These are phyloP conservation scores for Clarireedia paspali DNA, from an alignment of 2,329 filamentous ascomycete genomes.

Conservation along the genomic window DNA sequence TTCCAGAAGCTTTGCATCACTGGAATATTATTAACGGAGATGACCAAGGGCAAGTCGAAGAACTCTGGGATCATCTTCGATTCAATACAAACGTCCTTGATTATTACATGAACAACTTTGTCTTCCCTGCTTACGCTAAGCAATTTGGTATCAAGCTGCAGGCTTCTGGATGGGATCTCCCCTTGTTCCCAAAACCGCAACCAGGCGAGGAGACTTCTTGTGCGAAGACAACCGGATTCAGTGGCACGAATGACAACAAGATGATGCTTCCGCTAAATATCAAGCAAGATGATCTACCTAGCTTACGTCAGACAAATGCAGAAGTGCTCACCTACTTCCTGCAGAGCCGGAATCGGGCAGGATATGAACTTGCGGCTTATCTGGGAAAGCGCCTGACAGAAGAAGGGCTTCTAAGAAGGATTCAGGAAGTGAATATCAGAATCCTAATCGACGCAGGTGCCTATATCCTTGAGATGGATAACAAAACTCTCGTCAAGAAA, in stretches of 20 bases:
- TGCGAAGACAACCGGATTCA: constrained; percentile 56
- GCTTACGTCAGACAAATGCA: constrained; percentile 52
- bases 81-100: constrained; percentile 46
- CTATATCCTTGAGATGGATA: constrained; percentile 54
- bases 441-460: constrained; percentile 60
- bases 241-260: constrained; percentile 61
- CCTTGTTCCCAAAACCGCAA: constrained; percentile 33
- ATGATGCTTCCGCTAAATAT: constrained; percentile 54
- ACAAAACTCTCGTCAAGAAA: constrained; percentile 12
- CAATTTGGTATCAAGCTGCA: constrained; percentile 57
- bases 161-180: constrained; percentile 61
- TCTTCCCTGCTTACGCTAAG: constrained; percentile 58
- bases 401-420: constrained; percentile 32
- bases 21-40: constrained; percentile 54
- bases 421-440: constrained; percentile 31
- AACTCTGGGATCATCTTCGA: constrained; percentile 44
- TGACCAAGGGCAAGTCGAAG: constrained; percentile 41
- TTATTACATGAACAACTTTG: constrained; percentile 54
- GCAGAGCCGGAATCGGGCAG: constrained; percentile 38
- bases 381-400: constrained; percentile 37
- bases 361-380: constrained; percentile 33
- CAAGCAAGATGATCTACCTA: constrained; percentile 49
- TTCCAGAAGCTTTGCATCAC: constrained; percentile 38
- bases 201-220: constrained; percentile 9
- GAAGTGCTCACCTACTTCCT: constrained; percentile 54